Evolutionary conservation across 2,329 filamentous ascomycete species (phyloP), one percentile per base, ranked within the genome.

Genomic region (Xylariomycetidae sp.): DNA sequence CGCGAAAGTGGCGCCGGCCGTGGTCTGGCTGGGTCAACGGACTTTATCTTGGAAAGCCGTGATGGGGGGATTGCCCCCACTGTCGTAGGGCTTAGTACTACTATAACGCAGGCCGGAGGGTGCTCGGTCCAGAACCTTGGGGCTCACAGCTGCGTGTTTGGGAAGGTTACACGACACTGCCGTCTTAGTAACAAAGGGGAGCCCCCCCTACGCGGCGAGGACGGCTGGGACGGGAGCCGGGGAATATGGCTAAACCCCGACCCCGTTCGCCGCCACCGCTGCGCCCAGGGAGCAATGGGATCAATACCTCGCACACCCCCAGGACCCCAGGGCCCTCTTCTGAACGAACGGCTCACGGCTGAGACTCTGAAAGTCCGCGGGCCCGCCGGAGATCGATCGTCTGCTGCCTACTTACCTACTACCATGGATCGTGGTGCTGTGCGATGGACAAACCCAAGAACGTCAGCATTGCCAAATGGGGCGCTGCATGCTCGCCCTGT

Each of bases 401-500:
- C 20, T 23, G 8, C 8, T 23, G 26, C 29, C 23, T 28, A 17
- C 10, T 19, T n/a, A 15, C 20, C 20, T 8, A 12, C 12, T 8
- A 23, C 20, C 20, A 23, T 12, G 8, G 20, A 23, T 12, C 20
- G 20, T 12, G 8, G n/a, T n/a, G n/a, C 35, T 13, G 19, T 28
- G 19, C 27, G 26, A 50, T 49, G 46, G 51, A 53, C 27, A 44
- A 30, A 35, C 40, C 47, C 8, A 53, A 49, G 37, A 40, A 34
- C 17, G 48, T 38, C 16, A 26, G 25, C 26, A 47, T 52, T 20
- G 51, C 56, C 6, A 58, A 54, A 66, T 72, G 68, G 68, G 68
- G 68, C 12, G 65, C 65, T 4, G 68, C 68, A 1, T 72, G 68
- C 31, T 56, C 64, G 5, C 54, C 65, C 1, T 72, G 68, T 42